Evolutionary conservation across 129 eudicot genomes (phyloP).

Genomic region (Chrysanthemum seticuspe): DNA sequence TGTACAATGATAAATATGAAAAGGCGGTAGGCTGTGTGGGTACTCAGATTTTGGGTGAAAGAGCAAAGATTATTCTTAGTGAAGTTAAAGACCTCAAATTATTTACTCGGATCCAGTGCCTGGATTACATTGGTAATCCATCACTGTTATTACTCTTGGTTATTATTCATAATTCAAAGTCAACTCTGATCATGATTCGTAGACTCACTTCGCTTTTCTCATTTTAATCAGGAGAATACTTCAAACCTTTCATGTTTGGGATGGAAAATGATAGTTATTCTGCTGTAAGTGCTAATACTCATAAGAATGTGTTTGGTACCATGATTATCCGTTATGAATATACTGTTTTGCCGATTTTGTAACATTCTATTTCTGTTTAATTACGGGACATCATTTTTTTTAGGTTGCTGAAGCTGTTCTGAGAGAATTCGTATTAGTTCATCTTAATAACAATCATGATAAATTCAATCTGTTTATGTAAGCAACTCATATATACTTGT

Average conservation of each 20-base stretch:
- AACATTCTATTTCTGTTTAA: background rate
- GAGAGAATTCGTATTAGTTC: slow-evolving; percentile 77
- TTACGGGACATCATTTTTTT: slow-evolving; percentile 18
- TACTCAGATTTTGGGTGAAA: slow-evolving; percentile 87
- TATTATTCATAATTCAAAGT: background rate
- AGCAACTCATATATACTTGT: slow-evolving; percentile 30
- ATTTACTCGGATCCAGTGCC: slow-evolving; percentile 64
- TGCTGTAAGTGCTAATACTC: slow-evolving; percentile 51
- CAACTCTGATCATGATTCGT: slow-evolving; percentile 8
- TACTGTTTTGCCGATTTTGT: background rate
- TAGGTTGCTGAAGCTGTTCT: slow-evolving; percentile 86
- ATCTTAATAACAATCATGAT: slow-evolving; percentile 82
- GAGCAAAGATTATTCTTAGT: slow-evolving; percentile 84
- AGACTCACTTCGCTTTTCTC: slow-evolving; percentile 13
- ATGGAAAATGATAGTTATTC: slow-evolving; percentile 59
- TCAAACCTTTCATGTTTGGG: slow-evolving; percentile 70
- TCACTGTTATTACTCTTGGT: background rate
- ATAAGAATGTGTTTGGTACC: slow-evolving; percentile 5
- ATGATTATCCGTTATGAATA: background rate
- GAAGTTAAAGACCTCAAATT: slow-evolving; percentile 68
- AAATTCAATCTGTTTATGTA: slow-evolving; percentile 88
- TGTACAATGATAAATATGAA: slow-evolving; percentile 61
- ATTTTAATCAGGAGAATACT: slow-evolving; percentile 63
- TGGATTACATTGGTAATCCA: slow-evolving; percentile 72
- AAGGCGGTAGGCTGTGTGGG: slow-evolving; percentile 86